phyloP scores from a whole-genome alignment of 306 rosid species.

The Crataegus laevigata region DNA sequence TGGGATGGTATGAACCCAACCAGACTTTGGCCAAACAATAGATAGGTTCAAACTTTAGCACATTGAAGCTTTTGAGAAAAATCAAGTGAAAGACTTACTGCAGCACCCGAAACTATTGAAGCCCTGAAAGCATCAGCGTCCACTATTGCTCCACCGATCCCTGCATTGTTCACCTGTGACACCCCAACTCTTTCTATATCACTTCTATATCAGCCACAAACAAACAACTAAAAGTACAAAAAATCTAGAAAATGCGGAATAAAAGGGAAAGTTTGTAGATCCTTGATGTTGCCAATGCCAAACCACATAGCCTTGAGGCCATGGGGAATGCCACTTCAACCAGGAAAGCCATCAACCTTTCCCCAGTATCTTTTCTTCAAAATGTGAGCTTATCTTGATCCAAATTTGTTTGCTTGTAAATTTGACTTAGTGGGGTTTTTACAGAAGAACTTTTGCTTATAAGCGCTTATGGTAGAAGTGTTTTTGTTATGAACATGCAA shows the following conservation, averaged over 20 bases:
- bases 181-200: background rate
- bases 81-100: background rate
- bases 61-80: background rate
- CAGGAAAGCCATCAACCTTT: no score
- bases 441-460: background rate
- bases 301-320: no score
- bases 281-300: no score
- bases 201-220: no score
- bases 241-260: no score
- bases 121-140: conserved; percentile 21
- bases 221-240: no score
- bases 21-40: background rate
- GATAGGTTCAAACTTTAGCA: background rate
- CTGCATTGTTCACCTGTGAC: conserved; percentile 51
- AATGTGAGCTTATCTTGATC: background rate
- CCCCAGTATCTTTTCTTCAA: no score
- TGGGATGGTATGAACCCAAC: no score
- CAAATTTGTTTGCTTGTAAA: background rate
- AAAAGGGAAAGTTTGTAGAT: no score
- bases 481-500: background rate
- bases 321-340: no score
- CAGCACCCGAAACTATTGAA: background rate
- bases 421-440: background rate
- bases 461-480: background rate
- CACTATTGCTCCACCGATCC: conserved; percentile 19